Percentiles rank a stretch among this genome's conserved stretches.
phyloP scores from a whole-genome alignment of 179 eudicot species.

The Nepenthes alata region DNA sequence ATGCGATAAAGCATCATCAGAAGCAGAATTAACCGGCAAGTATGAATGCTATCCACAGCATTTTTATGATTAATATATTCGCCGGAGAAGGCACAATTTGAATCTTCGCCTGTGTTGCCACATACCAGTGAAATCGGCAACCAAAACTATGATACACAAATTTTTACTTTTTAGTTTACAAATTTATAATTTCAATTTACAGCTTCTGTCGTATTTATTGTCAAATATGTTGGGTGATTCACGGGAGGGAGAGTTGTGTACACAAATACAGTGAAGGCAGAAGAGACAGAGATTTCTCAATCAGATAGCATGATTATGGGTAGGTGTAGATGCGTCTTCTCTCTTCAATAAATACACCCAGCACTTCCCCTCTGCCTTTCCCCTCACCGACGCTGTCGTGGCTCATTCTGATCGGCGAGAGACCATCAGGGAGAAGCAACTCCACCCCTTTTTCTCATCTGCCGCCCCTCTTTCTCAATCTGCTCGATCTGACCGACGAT shows the following conservation, averaged over 20 bases:
- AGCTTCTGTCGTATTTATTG: no score
- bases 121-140: no score
- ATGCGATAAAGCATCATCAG: no score
- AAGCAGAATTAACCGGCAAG: no score
- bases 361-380: background rate
- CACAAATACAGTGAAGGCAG: background rate
- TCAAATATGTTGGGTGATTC: no score
- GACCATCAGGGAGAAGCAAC: background rate
- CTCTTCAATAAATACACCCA: background rate
- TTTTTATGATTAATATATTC: no score
- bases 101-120: no score
- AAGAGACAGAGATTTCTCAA: background rate
- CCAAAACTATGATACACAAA: no score
- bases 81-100: no score
- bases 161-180: no score
- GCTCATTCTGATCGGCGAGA: background rate
- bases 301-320: background rate
- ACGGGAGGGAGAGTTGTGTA: background rate
- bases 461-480: background rate
- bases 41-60: no score
- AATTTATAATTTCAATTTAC: no score
- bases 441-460: background rate
- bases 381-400: conserved; percentile 5
- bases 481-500: background rate
- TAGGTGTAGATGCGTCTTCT: background rate